Base-by-base conservation (phyloP, 2,329 filamentous ascomycete genomes). In the Penicillium hordei region DNA sequence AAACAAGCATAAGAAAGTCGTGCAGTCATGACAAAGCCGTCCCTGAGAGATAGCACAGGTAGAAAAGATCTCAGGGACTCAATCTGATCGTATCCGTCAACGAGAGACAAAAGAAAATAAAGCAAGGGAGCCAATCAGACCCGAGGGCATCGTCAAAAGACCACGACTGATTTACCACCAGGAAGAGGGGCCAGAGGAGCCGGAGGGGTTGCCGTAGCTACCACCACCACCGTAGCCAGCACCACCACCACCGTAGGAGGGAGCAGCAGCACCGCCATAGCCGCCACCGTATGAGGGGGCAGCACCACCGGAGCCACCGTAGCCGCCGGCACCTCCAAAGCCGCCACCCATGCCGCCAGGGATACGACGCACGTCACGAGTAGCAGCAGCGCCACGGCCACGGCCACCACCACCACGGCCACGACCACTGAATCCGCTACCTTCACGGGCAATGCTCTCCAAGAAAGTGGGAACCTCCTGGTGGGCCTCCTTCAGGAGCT, bases 401-500 rank as follows among this genome's bases (percentile, higher is more conserved):
- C 89, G 88, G 72, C 89, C 86, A 60, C 89, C 88, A 72, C 89
- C 87, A 55, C 90, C 87, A 59, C 91, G 88, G 61, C 89, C 83
- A 62, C 89, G 85, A 64, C 86, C 82, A 57, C 91, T 90, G 67
- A 86, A 96, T 69, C 85, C 84, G 62, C 90, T 90, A 64, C 91
- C 90, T 80, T 99, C 94, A 63, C 94, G 92, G 70, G 94, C 93
- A 78, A 99, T 96, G 72, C 90, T 95, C 84, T 99, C 94, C 60
- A 99, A 84, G 86, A 97, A 99, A 48, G 84, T 75, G 33, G 94
- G 94, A 62, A 97, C 86, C 72, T 99, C 94, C 78, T 99, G 94
- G 82, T 99, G 96, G 66, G 94, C 94, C 78, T 99, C 94, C 84
- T 97, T 97, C 67, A 99, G 86, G 29, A 99, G 87, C n/a, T 99